Base-by-base conservation (phyloP, 805 yeast genomes). In the Isabelozyma pseudorhagii region DNA sequence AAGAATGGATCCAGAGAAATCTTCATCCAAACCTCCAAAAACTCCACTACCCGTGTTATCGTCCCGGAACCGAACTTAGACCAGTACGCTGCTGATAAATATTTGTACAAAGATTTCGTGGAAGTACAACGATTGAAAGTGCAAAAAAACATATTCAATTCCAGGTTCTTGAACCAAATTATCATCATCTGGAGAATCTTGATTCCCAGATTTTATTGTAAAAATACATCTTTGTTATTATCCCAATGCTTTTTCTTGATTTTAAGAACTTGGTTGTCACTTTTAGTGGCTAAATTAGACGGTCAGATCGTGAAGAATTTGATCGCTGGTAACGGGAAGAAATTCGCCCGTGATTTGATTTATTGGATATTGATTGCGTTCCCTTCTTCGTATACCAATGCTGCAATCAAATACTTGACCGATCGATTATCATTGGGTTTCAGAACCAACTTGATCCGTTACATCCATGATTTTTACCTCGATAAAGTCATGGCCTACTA, bases 331-430 rank as follows among this genome's bases (percentile, higher is more conserved):
- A 83, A 85, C 54, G 89, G 91, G 15, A 79, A 74, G 55, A 84
- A 85, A 47, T 92, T 92, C 58, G 65, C 83, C 40, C 74, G 88
- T 51, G 97, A 92, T 64, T 74, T 92, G 65, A 78, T 82, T 8
- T 87, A 87, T 66, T 92, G 97, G 97, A 81, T 92, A 50, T 68
- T 88, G 51, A 84, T 92, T 62, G 97, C 97, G 0, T 82, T 92
- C 53, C 98, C 98, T 2, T 96, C 97, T 0, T 84, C 94, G 3
- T 92, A 89, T 66, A 87, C 97, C 31, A 92, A 92, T 67, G 87
- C 96, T 44, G 91, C 93, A 50, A 92, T 92, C 62, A 88, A 87
- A 62, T 89, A 80, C 60, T 70, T 92, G 57, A 88, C 91, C 48
- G 81, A 85, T 60, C 79, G 89, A 57, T 71, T 92, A 50, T 83